Evolutionary conservation across 805 yeast genomes (phyloP), one percentile per base, ranked within the genome.

Genomic region (Nadsonia fulvescens): DNA sequence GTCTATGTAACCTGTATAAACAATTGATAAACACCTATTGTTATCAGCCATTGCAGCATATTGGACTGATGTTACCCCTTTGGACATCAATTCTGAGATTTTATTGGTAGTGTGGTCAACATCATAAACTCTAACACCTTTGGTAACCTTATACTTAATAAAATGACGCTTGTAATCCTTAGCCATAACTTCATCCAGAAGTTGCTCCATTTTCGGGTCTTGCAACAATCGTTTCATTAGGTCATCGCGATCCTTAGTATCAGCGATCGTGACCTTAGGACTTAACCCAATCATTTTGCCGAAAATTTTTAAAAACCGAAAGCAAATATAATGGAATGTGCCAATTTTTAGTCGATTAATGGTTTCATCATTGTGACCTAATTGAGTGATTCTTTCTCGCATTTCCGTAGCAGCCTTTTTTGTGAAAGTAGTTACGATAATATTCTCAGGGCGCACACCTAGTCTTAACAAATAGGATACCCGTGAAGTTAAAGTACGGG

Each of bases 401-500:
- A 86, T 72, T 49, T 86, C 96, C 27, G 58, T 63, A 2, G 95
- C 91, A 0, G 98, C 96, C 39, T 76, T 78, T 39, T 78, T 77
- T 8, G 96, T 86, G 53, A 86, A 86, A 0, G 96, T 83, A 5
- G 94, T 79, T 12, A 83, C 89, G 1, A 86, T 63, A 11, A 89
- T 61, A 24, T 62, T 51, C 17, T 58, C 54, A 0, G 95, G 83
- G 1, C 56, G 53, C 1, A 77, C 46, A 2, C 58, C 48, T 18
- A 63, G 56, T 6, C 60, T 46, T 3, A 64, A 32, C 15, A 83
- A 51, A 39, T 70, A 64, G 1, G 83, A 83, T 6, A 83, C 89
- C 23, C 94, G 55, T 1, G 81, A 61, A 0, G 79, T 70, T 15
- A 86, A 48, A 2, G 89, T 86, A 43, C 70, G 71, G 2, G 98